phyloP scores from a whole-genome alignment of 805 yeast genomes.

The Lipomyces japonicus region DNA sequence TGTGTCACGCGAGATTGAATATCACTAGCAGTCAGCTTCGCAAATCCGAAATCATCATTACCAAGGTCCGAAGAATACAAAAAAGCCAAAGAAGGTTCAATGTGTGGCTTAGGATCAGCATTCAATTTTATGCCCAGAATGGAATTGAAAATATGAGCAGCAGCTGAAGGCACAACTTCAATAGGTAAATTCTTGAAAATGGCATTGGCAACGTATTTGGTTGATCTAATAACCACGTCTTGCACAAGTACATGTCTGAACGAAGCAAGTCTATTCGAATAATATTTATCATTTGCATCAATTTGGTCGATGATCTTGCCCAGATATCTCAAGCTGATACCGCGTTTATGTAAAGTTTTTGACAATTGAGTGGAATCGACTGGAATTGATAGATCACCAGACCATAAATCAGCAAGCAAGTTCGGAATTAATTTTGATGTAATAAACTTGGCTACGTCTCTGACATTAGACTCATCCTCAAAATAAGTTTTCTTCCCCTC shows the following conservation, averaged over 20 bases:
- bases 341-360: constrained; percentile 64
- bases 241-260: constrained; percentile 47
- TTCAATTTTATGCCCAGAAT: constrained; percentile 55
- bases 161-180: constrained; percentile 53
- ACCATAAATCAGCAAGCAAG: constrained; percentile 53
- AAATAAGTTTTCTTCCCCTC: constrained; percentile 40
- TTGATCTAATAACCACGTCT: constrained; percentile 77
- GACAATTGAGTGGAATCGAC: constrained; percentile 77
- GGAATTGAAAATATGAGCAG: constrained; percentile 68
- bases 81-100: constrained; percentile 36
- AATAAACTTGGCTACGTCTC: constrained; percentile 65
- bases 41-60: constrained; percentile 40
- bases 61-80: constrained; percentile 41
- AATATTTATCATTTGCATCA: constrained; percentile 15
- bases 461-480: constrained; percentile 61
- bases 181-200: constrained; percentile 48
- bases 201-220: constrained; percentile 67
- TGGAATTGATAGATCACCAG: constrained; percentile 55
- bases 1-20: constrained; percentile 46
- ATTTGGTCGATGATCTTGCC: constrained; percentile 43
- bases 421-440: constrained; percentile 57
- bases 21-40: constrained; percentile 45
- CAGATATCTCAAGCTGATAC: constrained; percentile 85
- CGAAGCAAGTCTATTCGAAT: constrained; percentile 38
- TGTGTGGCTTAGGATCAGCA: constrained; percentile 40